Conservation (phyloP, 1,284 basidiomycete species). For the Boletus nobilissimus region DNA sequence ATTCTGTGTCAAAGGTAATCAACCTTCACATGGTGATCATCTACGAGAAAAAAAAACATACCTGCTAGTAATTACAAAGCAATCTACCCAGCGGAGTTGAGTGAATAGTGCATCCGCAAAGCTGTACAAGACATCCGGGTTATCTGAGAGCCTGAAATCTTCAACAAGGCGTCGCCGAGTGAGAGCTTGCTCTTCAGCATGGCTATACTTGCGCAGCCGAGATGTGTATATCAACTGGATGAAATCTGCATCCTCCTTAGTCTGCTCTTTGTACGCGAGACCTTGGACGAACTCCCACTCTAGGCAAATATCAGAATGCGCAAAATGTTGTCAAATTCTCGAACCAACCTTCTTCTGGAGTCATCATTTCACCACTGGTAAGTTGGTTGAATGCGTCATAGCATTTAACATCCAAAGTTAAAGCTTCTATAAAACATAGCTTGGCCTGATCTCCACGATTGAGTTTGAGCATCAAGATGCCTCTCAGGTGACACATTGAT, state of each 20-base stretch:
- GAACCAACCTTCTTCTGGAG: slow-evolving; percentile 83
- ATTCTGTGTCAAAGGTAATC: slow-evolving; percentile 65
- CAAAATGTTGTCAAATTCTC: background rate
- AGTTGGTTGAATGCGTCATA: slow-evolving; percentile 96
- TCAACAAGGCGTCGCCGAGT: slow-evolving; percentile 79
- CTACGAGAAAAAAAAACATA: slow-evolving; percentile 43
- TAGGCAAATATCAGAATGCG: slow-evolving; percentile 46
- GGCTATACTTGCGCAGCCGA: slow-evolving; percentile 89
- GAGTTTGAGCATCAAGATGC: slow-evolving; percentile 92
- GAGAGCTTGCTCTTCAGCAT: slow-evolving; percentile 81
- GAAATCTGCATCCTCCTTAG: slow-evolving; percentile 87
- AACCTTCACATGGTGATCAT: background rate
- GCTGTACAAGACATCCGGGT: slow-evolving; percentile 92
- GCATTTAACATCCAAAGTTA: slow-evolving; percentile 95
- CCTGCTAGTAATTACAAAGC: slow-evolving; percentile 89
- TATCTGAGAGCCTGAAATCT: slow-evolving; percentile 85
- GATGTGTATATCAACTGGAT: slow-evolving; percentile 92
- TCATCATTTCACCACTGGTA: slow-evolving; percentile 93
- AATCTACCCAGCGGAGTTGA: slow-evolving; percentile 93
- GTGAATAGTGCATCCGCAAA: slow-evolving; percentile 92
- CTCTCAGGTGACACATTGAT: slow-evolving; percentile 94
- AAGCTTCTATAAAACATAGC: slow-evolving; percentile 93
- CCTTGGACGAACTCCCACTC: slow-evolving; percentile 96
- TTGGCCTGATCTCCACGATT: slow-evolving; percentile 92
- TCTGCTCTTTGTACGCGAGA: slow-evolving; percentile 86